Evolutionary conservation across 768 basidiomycete species (phyloP).

Genomic region (Dacryopinax spathularia): DNA sequence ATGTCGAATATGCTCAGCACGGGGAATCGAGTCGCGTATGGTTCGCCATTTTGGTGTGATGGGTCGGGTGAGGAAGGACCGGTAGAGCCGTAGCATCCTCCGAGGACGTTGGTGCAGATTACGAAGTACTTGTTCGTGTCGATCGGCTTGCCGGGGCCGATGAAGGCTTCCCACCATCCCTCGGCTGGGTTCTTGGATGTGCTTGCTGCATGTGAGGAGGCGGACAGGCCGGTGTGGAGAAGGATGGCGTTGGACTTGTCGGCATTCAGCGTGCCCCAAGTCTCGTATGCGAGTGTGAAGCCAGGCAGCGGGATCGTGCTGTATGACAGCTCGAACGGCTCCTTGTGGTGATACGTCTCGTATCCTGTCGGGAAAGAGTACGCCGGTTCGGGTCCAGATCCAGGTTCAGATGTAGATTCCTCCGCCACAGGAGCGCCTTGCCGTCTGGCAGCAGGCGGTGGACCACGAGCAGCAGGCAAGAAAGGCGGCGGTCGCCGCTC

Average conservation of each 20-base stretch:
- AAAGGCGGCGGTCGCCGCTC: conserved; percentile 15
- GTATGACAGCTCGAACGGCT: conserved; percentile 53
- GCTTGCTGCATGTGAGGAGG: conserved; percentile 86
- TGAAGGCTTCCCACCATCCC: conserved; percentile 99
- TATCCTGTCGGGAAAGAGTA: conserved; percentile 68
- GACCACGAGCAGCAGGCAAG: not conserved
- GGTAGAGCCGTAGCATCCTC: conserved; percentile 94
- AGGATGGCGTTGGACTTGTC: conserved; percentile 76
- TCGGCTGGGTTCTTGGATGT: conserved; percentile 59
- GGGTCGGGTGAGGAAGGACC: conserved; percentile 80
- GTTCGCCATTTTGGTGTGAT: conserved; percentile 32
- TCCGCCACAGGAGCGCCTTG: conserved; percentile 16
- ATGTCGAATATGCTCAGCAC: conserved; percentile 91
- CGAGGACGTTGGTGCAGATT: conserved; percentile 91
- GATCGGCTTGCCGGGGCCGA: conserved; percentile 84
- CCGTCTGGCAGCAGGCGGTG: conserved; percentile 10
- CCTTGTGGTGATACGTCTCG: conserved; percentile 45
- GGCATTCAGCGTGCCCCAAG: conserved; percentile 83
- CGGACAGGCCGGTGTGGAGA: conserved; percentile 89
- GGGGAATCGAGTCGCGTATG: conserved; percentile 85
- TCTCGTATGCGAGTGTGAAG: conserved; percentile 89
- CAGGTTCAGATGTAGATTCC: conserved; percentile 18
- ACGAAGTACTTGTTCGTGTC: conserved; percentile 88
- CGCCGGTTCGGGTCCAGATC: conserved; percentile 63
- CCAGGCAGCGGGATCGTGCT: conserved; percentile 41